These are phyloP conservation scores for Sabuloglossum arenarium DNA, from an alignment of 495 filamentous ascomycete species.

Conservation along the genomic window DNA sequence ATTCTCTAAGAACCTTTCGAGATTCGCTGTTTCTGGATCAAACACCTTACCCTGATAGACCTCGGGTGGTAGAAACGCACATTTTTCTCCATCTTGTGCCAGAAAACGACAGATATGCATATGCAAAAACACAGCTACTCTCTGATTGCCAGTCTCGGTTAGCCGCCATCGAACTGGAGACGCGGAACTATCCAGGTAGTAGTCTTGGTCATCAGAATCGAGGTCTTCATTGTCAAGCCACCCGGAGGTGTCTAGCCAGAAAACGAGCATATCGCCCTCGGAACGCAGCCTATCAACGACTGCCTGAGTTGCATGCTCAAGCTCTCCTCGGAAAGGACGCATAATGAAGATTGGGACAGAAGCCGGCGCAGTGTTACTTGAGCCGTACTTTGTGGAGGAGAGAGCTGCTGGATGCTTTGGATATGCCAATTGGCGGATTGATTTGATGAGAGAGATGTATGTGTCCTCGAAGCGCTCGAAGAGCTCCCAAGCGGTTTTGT, in stretches of 20 bases:
- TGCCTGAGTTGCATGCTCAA: slow-evolving; percentile 19
- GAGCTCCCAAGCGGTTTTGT: slow-evolving; percentile 15
- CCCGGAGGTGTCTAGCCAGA: slow-evolving; percentile 25
- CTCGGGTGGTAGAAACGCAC: slow-evolving; percentile 19
- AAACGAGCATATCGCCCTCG: slow-evolving; percentile 17
- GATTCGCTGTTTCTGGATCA: slow-evolving; percentile 12
- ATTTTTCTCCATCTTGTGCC: slow-evolving; percentile 15
- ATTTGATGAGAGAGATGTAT: slow-evolving; percentile 20
- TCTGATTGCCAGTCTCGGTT: slow-evolving; percentile 19
- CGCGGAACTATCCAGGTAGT: slow-evolving; percentile 14
- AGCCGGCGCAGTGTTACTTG: slow-evolving; percentile 9
- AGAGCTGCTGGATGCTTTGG: slow-evolving; percentile 16
- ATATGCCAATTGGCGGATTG: slow-evolving; percentile 19
- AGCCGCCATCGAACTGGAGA: slow-evolving; percentile 13
- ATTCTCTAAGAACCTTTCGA: slow-evolving; percentile 16
- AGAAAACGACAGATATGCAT: slow-evolving; percentile 21
- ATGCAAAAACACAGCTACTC: slow-evolving; percentile 21
- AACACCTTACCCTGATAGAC: slow-evolving; percentile 18
- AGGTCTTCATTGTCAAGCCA: slow-evolving; percentile 14
- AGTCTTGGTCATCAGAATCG: slow-evolving; percentile 10
- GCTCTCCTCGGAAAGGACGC: slow-evolving; percentile 19
- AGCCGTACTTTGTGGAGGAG: slow-evolving; percentile 7
- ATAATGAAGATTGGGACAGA: slow-evolving; percentile 21
- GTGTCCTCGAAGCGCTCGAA: slow-evolving; percentile 16
- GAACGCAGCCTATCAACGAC: slow-evolving; percentile 16